Base-by-base conservation (phyloP, 1,284 basidiomycete species). In the Ganoderma sp. region DNA sequence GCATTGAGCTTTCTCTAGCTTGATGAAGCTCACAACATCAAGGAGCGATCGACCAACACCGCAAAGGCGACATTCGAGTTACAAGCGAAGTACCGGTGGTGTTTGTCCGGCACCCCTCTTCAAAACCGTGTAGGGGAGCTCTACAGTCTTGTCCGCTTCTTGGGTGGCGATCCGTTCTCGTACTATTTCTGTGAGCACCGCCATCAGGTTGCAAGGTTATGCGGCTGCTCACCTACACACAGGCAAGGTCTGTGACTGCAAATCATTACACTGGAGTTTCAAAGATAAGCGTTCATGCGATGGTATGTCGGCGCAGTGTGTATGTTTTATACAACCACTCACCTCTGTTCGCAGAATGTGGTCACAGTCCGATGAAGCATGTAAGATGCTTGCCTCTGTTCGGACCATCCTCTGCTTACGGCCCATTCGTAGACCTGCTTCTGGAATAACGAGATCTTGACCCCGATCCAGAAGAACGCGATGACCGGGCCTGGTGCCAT, bases 11-110 rank as follows among this genome's bases (percentile, higher is more conserved):
- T 43, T 48, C 8, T 64, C 22, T 69, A 93, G 91, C 88, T 99
- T 54, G 98, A 99, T 75, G 98, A 99, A 82, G 97, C 97, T 8
- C 98, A 99, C 80, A 98, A 98, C 78, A 99, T 98, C 83, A 97
- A 97, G 79, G 97, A 99, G 78, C 89, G 98, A 17, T 82, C 90
- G 1, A 97, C 96, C 1, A 99, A 98, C 77, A 99, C 97, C 0
- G 97, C 98, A 2, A 99, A 98, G 80, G 96, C 95, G 12, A 88
- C 96, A 0, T 99, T 99, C 78, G 94, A 96, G 63, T 84, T 99
- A 5, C 81, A 92, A 74, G 89, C 92, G 66, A 88, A 88, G 68
- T 95, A 90, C 74, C 90, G 90, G 71, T 99, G 98, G 98, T 99
- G 98, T 80, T 84, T 99, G 41, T 98, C 96, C 34, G 98, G 97